Evolutionary conservation across 1,139 yeast genomes (phyloP).

Genomic region (Pichia kudriavzevii): DNA sequence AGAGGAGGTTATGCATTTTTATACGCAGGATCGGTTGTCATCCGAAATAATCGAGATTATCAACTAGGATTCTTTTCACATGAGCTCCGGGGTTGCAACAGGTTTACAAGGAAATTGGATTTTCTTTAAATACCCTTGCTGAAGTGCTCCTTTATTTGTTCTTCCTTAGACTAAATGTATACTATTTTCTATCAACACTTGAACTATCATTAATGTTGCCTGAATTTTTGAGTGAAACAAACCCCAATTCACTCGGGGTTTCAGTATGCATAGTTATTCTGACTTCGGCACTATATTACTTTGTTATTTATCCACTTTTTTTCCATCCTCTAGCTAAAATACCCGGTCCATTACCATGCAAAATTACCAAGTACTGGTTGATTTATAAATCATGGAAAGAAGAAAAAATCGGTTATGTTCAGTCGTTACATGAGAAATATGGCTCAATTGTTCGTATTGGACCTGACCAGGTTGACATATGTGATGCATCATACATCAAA

Average conservation of each 20-base stretch:
- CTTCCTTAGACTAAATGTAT: too few species aligned
- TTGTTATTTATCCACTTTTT: constrained; percentile 38
- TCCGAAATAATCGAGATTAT: too few species aligned
- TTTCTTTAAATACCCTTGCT: too few species aligned
- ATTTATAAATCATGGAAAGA: constrained; percentile 47
- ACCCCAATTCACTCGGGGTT: background rate
- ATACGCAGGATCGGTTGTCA: too few species aligned
- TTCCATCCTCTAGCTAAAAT: constrained; percentile 44
- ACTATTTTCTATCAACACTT: too few species aligned
- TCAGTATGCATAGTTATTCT: constrained; percentile 4
- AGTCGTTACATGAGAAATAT: constrained; percentile 44
- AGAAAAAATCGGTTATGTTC: constrained; percentile 43
- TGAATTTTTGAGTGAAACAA: constrained; percentile 1
- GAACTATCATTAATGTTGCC: too few species aligned
- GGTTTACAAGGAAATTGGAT: too few species aligned
- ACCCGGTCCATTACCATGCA: constrained; percentile 57
- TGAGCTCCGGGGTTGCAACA: too few species aligned
- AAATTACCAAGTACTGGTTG: constrained; percentile 40
- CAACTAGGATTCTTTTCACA: too few species aligned
- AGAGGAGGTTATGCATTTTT: too few species aligned
- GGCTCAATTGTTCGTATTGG: constrained; percentile 57
- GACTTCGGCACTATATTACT: constrained; percentile 23
- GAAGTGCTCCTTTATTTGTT: too few species aligned
- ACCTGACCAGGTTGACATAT: constrained; percentile 56
- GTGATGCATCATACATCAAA: constrained; percentile 44